phyloP scores from a whole-genome alignment of 2,329 filamentous ascomycete genomes.

The Fusarium sp. region DNA sequence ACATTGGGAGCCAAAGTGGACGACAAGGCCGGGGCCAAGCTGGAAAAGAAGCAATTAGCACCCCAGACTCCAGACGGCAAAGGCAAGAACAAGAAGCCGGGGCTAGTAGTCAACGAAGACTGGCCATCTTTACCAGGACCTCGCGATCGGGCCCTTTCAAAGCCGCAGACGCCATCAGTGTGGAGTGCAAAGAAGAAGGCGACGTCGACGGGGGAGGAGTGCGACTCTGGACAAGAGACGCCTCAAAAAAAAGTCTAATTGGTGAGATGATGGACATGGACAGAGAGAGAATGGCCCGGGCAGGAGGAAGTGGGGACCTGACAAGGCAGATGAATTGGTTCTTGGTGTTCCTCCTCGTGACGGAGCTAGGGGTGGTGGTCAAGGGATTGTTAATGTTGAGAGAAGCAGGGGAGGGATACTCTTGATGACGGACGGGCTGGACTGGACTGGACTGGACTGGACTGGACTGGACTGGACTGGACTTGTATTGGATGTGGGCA shows the following conservation, averaged over 20 bases:
- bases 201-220: neutral
- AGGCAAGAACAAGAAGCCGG: slow-evolving; percentile 22
- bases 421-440: neutral
- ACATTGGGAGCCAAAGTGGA: slow-evolving; percentile 10
- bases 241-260: slow-evolving; percentile 19
- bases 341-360: neutral
- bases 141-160: slow-evolving; percentile 39
- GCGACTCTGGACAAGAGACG: slow-evolving; percentile 5
- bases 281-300: neutral
- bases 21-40: slow-evolving; percentile 4
- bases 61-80: slow-evolving; percentile 24
- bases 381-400: slow-evolving; percentile 1
- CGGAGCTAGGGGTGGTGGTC: neutral
- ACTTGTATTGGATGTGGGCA: slow-evolving; percentile 31
- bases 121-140: slow-evolving; percentile 42
- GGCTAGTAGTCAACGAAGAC: slow-evolving; percentile 32
- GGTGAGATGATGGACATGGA: neutral
- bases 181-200: slow-evolving; percentile 35
- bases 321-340: neutral
- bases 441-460: slow-evolving; percentile 2
- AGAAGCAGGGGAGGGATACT: slow-evolving; percentile 1
- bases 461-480: neutral
- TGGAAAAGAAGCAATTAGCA: slow-evolving; percentile 1
- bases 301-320: neutral
- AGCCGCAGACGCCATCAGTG: slow-evolving; percentile 31